Conservation (phyloP, 2,329 filamentous ascomycete species). For the Colletotrichum horii region DNA sequence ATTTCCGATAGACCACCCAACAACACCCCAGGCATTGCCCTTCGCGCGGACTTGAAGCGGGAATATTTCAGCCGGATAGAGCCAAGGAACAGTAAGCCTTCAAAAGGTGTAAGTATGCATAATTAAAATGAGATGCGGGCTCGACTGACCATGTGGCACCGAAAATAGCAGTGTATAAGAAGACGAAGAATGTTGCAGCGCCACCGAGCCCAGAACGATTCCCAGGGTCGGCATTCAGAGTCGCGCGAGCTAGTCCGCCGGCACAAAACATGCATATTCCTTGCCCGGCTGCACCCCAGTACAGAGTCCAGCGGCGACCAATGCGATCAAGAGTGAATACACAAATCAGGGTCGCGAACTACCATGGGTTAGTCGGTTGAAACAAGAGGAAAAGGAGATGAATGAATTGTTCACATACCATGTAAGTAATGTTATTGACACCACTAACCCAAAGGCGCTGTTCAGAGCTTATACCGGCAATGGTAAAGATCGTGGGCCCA, state of each 20-base stretch:
- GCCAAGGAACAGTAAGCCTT: conserved; percentile 56
- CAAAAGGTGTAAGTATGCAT: neutral
- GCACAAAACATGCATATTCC: conserved; percentile 72
- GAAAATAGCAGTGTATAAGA: conserved; percentile 52
- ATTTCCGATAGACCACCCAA: conserved; percentile 79
- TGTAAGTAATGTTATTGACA: conserved; percentile 54
- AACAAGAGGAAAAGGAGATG: neutral
- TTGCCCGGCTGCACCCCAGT: conserved; percentile 70
- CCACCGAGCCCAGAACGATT: conserved; percentile 60
- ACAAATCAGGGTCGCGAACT: conserved; percentile 68
- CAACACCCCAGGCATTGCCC: conserved; percentile 77
- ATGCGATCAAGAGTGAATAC: conserved; percentile 75
- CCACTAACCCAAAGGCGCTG: conserved; percentile 71
- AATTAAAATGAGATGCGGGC: neutral
- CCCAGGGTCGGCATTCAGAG: conserved; percentile 47
- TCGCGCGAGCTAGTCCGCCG: conserved; percentile 62
- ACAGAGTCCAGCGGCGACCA: conserved; percentile 71
- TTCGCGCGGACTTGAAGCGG: conserved; percentile 73
- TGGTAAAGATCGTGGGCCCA: conserved; percentile 64
- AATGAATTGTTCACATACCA: conserved; percentile 35
- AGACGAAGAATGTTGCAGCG: conserved; percentile 74
- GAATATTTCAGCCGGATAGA: conserved; percentile 77
- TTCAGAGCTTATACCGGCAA: conserved; percentile 66
- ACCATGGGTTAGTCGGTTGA: neutral
- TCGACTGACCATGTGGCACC: conserved; percentile 44